A percentile compares a stretch with the other conserved stretches of the same genome.
phyloP scores from a whole-genome alignment of 495 filamentous ascomycete species.

The Podospora appendiculata region DNA sequence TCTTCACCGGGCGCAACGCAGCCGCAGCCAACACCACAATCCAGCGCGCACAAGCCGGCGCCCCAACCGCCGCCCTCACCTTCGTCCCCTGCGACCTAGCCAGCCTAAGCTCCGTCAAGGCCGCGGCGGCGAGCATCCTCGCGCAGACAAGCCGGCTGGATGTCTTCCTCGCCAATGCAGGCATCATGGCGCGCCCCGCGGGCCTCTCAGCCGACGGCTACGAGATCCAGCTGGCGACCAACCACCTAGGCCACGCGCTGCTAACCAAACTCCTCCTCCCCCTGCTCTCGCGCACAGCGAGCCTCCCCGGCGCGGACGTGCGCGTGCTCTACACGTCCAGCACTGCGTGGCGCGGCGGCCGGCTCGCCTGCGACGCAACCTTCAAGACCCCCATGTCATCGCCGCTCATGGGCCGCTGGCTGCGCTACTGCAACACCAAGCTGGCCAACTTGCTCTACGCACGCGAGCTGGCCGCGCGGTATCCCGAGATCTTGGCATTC shows the following conservation, averaged over 20 bases:
- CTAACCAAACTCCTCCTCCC: slow-evolving; percentile 57
- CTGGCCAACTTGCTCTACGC: slow-evolving; percentile 60
- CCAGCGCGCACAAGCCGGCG: not conserved
- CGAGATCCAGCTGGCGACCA: slow-evolving; percentile 63
- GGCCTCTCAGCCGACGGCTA: slow-evolving; percentile 53
- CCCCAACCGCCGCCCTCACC: not conserved
- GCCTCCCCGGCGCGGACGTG: slow-evolving; percentile 25
- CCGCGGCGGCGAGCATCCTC: slow-evolving; percentile 10
- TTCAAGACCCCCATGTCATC: slow-evolving; percentile 28
- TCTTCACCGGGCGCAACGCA: slow-evolving; percentile 30
- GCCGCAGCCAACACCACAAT: not conserved
- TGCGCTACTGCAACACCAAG: slow-evolving; percentile 58
- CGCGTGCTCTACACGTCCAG: slow-evolving; percentile 33
- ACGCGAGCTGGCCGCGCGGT: slow-evolving; percentile 46
- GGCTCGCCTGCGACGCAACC: slow-evolving; percentile 25
- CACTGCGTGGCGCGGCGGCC: slow-evolving; percentile 24
- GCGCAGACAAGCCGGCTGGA: slow-evolving; percentile 29
- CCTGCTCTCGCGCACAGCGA: slow-evolving; percentile 43
- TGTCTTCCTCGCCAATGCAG: slow-evolving; percentile 51
- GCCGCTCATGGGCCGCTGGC: slow-evolving; percentile 17
- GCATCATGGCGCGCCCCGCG: slow-evolving; percentile 53
- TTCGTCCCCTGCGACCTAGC: slow-evolving; percentile 27
- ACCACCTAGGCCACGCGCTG: slow-evolving; percentile 61
- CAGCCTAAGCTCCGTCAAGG: slow-evolving; percentile 17
- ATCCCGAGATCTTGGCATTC: slow-evolving; percentile 46